Conservation (phyloP, 2,329 filamentous ascomycete genomes). For the Trichoderma aggressivum region DNA sequence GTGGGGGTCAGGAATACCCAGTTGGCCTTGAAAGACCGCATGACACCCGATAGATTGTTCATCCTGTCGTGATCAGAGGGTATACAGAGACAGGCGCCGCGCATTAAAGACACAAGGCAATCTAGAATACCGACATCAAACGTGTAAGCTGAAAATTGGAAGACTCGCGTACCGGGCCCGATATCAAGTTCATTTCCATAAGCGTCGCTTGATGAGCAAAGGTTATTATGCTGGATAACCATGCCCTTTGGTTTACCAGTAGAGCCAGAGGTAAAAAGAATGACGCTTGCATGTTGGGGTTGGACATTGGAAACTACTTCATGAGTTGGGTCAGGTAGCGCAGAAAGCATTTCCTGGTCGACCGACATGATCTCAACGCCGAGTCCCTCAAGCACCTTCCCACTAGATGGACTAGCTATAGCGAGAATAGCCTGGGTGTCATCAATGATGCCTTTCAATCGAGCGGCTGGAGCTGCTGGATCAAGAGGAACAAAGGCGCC, state of each 20-base stretch:
- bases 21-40: slow-evolving; percentile 10
- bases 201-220: slow-evolving; percentile 16
- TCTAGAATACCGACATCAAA: slow-evolving; percentile 25
- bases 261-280: slow-evolving; percentile 17
- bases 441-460: background rate
- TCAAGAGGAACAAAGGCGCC: slow-evolving; percentile 22
- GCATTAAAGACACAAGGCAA: slow-evolving; percentile 19
- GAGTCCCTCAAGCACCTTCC: background rate
- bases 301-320: background rate
- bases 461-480: background rate
- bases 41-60: slow-evolving; percentile 19
- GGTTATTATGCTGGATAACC: slow-evolving; percentile 12
- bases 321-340: background rate
- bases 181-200: slow-evolving; percentile 8
- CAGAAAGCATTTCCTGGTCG: background rate
- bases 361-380: background rate
- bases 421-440: background rate
- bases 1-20: slow-evolving; percentile 21
- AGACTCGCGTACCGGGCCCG: slow-evolving; percentile 16
- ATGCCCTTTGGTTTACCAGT: slow-evolving; percentile 15
- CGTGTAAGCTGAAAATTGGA: slow-evolving; percentile 23
- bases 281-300: slow-evolving; percentile 1
- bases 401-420: background rate
- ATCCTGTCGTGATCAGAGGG: slow-evolving; percentile 20
- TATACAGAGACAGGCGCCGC: slow-evolving; percentile 23